Base-by-base conservation (phyloP, 169 alveolate species). In the Babesia bovis region DNA sequence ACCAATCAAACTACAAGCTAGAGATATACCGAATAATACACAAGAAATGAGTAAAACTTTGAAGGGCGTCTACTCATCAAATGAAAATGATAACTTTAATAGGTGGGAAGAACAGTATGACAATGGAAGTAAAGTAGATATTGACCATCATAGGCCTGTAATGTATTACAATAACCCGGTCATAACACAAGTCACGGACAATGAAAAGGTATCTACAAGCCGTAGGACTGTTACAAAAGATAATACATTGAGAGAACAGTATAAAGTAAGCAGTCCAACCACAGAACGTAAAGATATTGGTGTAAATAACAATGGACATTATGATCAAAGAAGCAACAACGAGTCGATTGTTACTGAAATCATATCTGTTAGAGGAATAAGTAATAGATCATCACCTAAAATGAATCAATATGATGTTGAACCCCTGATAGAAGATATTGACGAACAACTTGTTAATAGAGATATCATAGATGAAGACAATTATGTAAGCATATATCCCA, bases 401-500 rank as follows among this genome's bases (percentile, higher is more conserved):
- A 13, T 7, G 17, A 47, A 5, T 47, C 55, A 19, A 47, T 32
- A 32, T 21, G 47, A 15, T 32, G n/a, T 56, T 1, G 66, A 56
- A 30, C 15, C 30, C 12, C 4, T 28, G 26, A 10, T 28, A 2
- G 44, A 2, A 19, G 65, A 33, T 13, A 25, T 53, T 13, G 47
- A 28, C 12, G 65, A 33, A 7, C 50, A 56, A 9, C 36, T 3
- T 32, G 56, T 26, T 17, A 19, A 13, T 21, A 19, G 33, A 25
- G 41, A 21, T 15, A 26, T 13, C 6, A 25, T 28, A 47, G 47
- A 45, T 26, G 25, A n/a, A 4, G 58, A 44, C 17, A 60, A 49
- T 17, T 4, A 28, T 21, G 73, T 63, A 15, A 63, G 73, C 28
- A 63, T 63, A 44, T 63, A 63, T 21, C 73, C 73, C 28, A 45